These are phyloP conservation scores for Lactarius sanguifluus DNA, from an alignment of 768 basidiomycete genomes.

Conservation along the genomic window DNA sequence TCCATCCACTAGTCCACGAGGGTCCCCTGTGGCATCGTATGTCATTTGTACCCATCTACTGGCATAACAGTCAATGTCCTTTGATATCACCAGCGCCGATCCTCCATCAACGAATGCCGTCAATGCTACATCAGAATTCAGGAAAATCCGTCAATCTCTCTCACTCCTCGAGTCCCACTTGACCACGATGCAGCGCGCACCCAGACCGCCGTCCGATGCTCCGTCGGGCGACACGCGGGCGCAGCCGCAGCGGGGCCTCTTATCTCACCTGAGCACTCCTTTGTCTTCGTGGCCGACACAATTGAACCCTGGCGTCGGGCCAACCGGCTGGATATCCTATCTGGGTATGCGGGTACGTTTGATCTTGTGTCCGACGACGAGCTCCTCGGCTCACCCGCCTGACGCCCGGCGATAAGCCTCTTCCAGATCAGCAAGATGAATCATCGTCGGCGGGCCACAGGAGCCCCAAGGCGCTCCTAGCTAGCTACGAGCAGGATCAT, in stretches of 20 bases:
- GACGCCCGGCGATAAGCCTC: slow-evolving; percentile 15
- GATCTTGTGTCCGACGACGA: not conserved
- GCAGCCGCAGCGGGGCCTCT: slow-evolving; percentile 15
- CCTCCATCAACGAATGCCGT: slow-evolving; percentile 15
- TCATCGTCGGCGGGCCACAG: slow-evolving; percentile 9
- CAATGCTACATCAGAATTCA: slow-evolving; percentile 28
- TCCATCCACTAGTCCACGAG: slow-evolving; percentile 23
- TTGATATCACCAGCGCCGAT: slow-evolving; percentile 6
- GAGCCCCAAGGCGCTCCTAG: slow-evolving; percentile 15
- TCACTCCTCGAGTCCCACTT: slow-evolving; percentile 29
- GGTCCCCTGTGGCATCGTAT: slow-evolving; percentile 21
- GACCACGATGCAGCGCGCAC: slow-evolving; percentile 11
- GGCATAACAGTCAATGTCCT: not conserved
- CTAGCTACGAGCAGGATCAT: slow-evolving; percentile 27
- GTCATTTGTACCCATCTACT: not conserved
- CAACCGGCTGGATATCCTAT: slow-evolving; percentile 29
- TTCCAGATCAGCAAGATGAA: slow-evolving; percentile 27
- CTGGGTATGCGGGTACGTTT: slow-evolving; percentile 27
- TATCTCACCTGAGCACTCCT: slow-evolving; percentile 21
- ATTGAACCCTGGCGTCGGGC: slow-evolving; percentile 25
- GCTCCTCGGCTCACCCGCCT: not conserved
- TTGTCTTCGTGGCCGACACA: slow-evolving; percentile 25
- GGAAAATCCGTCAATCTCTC: slow-evolving; percentile 29
- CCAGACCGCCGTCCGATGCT: slow-evolving; percentile 1
- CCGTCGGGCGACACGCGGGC: not conserved